Base-by-base conservation (phyloP, 768 basidiomycete genomes). In the Hirschioporus abietinus region DNA sequence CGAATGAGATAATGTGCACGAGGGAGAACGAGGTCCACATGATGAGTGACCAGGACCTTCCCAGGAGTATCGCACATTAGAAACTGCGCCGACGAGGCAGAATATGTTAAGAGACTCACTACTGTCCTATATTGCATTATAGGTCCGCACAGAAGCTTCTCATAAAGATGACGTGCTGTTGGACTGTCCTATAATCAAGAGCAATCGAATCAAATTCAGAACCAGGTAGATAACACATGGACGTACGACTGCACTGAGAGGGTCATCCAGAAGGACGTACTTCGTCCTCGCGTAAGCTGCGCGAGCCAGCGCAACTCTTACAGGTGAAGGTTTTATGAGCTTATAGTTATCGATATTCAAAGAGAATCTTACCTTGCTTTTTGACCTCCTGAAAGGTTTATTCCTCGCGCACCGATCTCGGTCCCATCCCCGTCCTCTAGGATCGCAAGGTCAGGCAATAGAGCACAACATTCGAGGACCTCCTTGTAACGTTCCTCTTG, bases 321-420 rank as follows among this genome's bases (percentile, higher is more conserved):
- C n/a, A 92, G 5, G 82, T 78, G 52, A 94, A 74, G 27, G 91
- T 83, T 63, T 10, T 15, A 23, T 62, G 18, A 26, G n/a, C n/a
- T 58, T 8, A 12, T 36, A 25, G 30, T 30, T 8, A 8, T 3
- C 20, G 30, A 7, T 42, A 3, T 18, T 1, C 30, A 12, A 35
- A 23, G 0, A 58, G 59, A 17, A 9, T 68, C 78, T 66, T 61
- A 61, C 60, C 60, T 61, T 34, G 60, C 72, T 67, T 76, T 76
- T 65, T 76, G 74, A 30, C 75, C 75, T 64, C 74, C 74, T 7
- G 70, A 90, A 68, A 93, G 76, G 74, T 85, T 90, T 20, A 93
- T 87, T 68, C 90, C 91, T 64, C 87, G 80, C 17, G 87, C 88
- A 15, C 93, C 93, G 69, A 96, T 92, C 76, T 93, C 90, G 0